Percentiles rank a stretch among this genome's conserved stretches.
Conservation (phyloP, 352 stramenopile species). For the Phytopythium ostracodes region DNA sequence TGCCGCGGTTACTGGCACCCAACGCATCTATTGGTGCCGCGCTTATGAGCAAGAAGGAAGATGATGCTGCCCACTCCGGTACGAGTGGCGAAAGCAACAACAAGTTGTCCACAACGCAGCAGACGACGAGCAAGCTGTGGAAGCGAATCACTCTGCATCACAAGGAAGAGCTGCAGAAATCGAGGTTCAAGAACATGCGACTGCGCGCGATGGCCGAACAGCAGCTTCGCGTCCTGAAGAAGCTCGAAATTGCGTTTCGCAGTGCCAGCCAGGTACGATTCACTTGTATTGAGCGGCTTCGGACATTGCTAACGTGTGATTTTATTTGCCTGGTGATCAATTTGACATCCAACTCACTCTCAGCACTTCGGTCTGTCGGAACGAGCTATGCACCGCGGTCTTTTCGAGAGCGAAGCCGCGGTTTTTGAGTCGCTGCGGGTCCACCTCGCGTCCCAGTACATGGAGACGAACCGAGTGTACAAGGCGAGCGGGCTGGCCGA, state of each 20-base stretch:
- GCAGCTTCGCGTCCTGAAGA: conserved; percentile 29
- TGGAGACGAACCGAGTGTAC: conserved; percentile 22
- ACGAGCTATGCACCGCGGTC: conserved; percentile 9
- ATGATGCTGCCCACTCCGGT: background rate
- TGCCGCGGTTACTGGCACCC: conserved; percentile 14
- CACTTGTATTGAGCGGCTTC: conserved; percentile 18
- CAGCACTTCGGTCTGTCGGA: conserved; percentile 5
- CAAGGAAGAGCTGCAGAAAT: conserved; percentile 20
- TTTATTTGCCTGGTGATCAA: background rate
- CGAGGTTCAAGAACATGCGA: conserved; percentile 29
- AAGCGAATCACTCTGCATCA: conserved; percentile 27
- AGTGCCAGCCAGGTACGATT: conserved; percentile 20
- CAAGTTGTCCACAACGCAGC: background rate
- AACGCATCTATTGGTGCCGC: too few species aligned
- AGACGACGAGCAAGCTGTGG: conserved; percentile 13
- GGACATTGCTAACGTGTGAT: background rate
- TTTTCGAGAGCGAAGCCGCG: conserved; percentile 19
- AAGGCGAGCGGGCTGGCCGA: conserved; percentile 12
- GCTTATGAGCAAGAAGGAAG: background rate
- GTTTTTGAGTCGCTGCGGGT: conserved; percentile 27
- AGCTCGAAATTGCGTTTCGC: conserved; percentile 29
- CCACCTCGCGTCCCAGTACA: conserved; percentile 24
- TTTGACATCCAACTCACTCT: background rate
- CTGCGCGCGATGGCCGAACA: conserved; percentile 26
- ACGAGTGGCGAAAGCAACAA: too few species aligned